These are phyloP conservation scores for Biscogniauxia sp. DNA, from an alignment of 2,329 filamentous ascomycete genomes.

Conservation along the genomic window DNA sequence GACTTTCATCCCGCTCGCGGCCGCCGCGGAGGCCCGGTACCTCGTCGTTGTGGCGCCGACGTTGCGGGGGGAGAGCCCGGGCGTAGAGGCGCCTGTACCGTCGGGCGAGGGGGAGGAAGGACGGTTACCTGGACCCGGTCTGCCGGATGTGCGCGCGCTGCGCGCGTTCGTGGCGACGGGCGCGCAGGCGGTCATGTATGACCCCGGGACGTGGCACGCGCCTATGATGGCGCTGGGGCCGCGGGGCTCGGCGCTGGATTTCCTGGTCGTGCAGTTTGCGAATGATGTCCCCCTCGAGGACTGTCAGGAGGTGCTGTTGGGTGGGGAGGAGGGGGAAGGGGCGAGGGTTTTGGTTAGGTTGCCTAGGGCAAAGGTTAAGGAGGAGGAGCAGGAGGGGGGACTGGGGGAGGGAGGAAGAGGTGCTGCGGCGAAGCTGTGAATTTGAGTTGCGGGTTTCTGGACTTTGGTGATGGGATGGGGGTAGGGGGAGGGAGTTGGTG, in stretches of 20 bases:
- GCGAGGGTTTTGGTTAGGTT: constrained; percentile 29
- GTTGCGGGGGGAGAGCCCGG: constrained; percentile 45
- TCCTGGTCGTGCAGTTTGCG: constrained; percentile 84
- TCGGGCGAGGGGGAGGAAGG: constrained; percentile 24
- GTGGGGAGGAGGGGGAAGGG: constrained; percentile 33
- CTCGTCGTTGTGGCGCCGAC: constrained; percentile 88
- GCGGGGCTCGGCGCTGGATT: constrained; percentile 63
- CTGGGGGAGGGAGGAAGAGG: constrained; percentile 1
- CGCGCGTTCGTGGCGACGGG: constrained; percentile 76
- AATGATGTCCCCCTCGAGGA: constrained; percentile 83
- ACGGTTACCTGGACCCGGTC: constrained; percentile 55
- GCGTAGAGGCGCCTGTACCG: constrained; percentile 41
- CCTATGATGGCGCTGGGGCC: constrained; percentile 86
- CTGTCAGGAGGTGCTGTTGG: constrained; percentile 69
- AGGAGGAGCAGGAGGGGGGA: too few relatives aligned
- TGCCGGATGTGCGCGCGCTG: constrained; percentile 70
- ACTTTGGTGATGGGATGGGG: neutral
- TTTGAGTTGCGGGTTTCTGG: neutral
- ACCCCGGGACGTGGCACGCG: constrained; percentile 89
- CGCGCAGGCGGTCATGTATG: constrained; percentile 87
- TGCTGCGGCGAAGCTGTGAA: constrained; percentile 1
- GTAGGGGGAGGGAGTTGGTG: neutral
- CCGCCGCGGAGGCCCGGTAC: constrained; percentile 53
- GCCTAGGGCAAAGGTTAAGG: constrained; percentile 21
- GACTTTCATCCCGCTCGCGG: constrained; percentile 77